Conservation (phyloP, 1,284 basidiomycete species). For the Thecaphora thlaspeos region DNA sequence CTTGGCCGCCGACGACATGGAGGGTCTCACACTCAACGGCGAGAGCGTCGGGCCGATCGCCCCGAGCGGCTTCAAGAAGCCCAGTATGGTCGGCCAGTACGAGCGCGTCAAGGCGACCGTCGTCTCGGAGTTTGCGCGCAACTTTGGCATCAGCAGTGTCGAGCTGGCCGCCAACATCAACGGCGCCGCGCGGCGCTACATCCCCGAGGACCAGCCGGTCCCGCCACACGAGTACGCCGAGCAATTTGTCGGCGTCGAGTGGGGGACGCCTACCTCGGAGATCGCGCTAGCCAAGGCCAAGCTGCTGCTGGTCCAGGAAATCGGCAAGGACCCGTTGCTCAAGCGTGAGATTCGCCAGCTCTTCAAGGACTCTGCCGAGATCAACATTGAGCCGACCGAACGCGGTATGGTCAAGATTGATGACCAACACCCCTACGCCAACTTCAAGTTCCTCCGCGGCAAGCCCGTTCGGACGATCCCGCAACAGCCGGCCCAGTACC, state of each 20-base stretch:
- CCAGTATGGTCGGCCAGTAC: slow-evolving; percentile 81
- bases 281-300: slow-evolving; percentile 63
- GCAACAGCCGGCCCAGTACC: slow-evolving; percentile 67
- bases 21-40: slow-evolving; percentile 24
- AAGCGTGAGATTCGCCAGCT: slow-evolving; percentile 74
- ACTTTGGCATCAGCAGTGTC: slow-evolving; percentile 74
- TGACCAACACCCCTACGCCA: slow-evolving; percentile 82
- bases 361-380: slow-evolving; percentile 74
- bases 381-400: slow-evolving; percentile 85
- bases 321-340: slow-evolving; percentile 88
- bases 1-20: slow-evolving; percentile 62
- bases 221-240: slow-evolving; percentile 38
- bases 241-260: slow-evolving; percentile 51
- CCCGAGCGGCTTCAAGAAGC: slow-evolving; percentile 67
- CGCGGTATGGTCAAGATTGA: slow-evolving; percentile 87
- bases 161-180: slow-evolving; percentile 79
- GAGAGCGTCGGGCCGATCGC: slow-evolving; percentile 60
- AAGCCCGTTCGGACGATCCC: slow-evolving; percentile 75
- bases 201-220: slow-evolving; percentile 65
- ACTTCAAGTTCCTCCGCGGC: slow-evolving; percentile 88
- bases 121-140: slow-evolving; percentile 72
- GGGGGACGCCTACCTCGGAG: slow-evolving; percentile 35
- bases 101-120: slow-evolving; percentile 79
- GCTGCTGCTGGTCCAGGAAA: slow-evolving; percentile 82
- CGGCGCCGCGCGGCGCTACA: slow-evolving; percentile 62